Evolutionary conservation across 768 basidiomycete species (phyloP).

Genomic region (Gelatoporia subvermispora): DNA sequence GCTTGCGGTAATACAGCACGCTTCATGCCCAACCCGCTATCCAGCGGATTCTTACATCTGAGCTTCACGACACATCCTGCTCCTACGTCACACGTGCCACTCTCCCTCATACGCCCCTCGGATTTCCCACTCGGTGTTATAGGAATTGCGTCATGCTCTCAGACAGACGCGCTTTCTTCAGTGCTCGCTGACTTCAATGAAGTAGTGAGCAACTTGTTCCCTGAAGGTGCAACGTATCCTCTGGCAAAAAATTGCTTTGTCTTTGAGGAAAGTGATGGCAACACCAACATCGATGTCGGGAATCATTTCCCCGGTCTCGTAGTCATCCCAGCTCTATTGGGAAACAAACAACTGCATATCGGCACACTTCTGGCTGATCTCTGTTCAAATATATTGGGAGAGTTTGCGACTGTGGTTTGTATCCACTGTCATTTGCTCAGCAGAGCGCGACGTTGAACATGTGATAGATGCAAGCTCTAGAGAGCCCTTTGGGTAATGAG

Average conservation of each 20-base stretch:
- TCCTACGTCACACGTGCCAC: conserved; percentile 57
- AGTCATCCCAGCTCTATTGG: conserved; percentile 80
- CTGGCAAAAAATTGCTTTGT: conserved; percentile 80
- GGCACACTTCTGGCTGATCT: conserved; percentile 86
- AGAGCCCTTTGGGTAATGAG: conserved; percentile 82
- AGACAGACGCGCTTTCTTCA: conserved; percentile 45
- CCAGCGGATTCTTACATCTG: conserved; percentile 79
- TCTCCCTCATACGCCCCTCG: conserved; percentile 73
- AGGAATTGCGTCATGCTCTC: conserved; percentile 73
- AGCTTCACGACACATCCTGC: conserved; percentile 73
- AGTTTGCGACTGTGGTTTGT: conserved; percentile 81
- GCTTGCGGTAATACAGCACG: conserved; percentile 47
- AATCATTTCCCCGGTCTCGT: conserved; percentile 61
- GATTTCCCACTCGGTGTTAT: conserved; percentile 86
- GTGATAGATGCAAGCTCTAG: conserved; percentile 66
- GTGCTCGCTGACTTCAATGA: conserved; percentile 65
- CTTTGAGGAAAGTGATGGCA: conserved; percentile 67
- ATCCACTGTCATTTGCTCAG: neutral
- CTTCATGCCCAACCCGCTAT: conserved; percentile 74
- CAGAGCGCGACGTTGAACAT: neutral
- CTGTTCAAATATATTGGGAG: conserved; percentile 80
- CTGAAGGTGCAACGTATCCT: conserved; percentile 64
- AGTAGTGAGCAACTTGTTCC: conserved; percentile 60
- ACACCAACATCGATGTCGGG: conserved; percentile 49
- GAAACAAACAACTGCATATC: conserved; percentile 83